A percentile compares a stretch with the other conserved stretches of the same genome.
phyloP scores from a whole-genome alignment of 768 basidiomycete genomes.

The Phylloporus sp. region DNA sequence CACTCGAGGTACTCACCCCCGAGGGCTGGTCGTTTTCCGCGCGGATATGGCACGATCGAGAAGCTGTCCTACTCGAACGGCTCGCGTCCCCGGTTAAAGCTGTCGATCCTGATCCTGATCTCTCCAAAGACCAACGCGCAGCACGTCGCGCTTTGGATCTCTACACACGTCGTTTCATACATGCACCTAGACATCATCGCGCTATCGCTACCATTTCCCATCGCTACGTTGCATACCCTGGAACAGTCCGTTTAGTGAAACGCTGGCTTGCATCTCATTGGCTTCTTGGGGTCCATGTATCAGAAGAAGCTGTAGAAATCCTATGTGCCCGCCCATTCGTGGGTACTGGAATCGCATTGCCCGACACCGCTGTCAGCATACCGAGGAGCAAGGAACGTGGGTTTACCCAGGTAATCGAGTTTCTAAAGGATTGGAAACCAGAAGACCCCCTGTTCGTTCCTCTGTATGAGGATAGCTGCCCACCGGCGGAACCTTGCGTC shows the following conservation, averaged over 20 bases:
- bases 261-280: slow-evolving; percentile 92
- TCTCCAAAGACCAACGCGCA: slow-evolving; percentile 43
- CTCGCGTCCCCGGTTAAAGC: slow-evolving; percentile 45
- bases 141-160: slow-evolving; percentile 54
- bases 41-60: slow-evolving; percentile 84
- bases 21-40: slow-evolving; percentile 86
- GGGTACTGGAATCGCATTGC: slow-evolving; percentile 34
- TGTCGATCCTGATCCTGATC: slow-evolving; percentile 2
- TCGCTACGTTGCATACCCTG: slow-evolving; percentile 70
- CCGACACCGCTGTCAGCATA: slow-evolving; percentile 37
- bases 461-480: slow-evolving; percentile 43
- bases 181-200: slow-evolving; percentile 80
- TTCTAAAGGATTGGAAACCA: slow-evolving; percentile 84
- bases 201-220: slow-evolving; percentile 78
- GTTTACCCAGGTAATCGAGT: slow-evolving; percentile 67
- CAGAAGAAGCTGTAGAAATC: slow-evolving; percentile 78
- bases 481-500: slow-evolving; percentile 8
- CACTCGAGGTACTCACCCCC: slow-evolving; percentile 71
- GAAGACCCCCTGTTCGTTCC: slow-evolving; percentile 69
- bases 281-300: slow-evolving; percentile 70
- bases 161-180: slow-evolving; percentile 68
- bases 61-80: slow-evolving; percentile 71
- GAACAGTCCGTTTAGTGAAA: slow-evolving; percentile 84
- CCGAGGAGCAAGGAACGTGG: slow-evolving; percentile 78
- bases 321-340: slow-evolving; percentile 78